Conservation (phyloP, 2,329 filamentous ascomycete genomes). For the Penicillium fuscoglaucum region DNA sequence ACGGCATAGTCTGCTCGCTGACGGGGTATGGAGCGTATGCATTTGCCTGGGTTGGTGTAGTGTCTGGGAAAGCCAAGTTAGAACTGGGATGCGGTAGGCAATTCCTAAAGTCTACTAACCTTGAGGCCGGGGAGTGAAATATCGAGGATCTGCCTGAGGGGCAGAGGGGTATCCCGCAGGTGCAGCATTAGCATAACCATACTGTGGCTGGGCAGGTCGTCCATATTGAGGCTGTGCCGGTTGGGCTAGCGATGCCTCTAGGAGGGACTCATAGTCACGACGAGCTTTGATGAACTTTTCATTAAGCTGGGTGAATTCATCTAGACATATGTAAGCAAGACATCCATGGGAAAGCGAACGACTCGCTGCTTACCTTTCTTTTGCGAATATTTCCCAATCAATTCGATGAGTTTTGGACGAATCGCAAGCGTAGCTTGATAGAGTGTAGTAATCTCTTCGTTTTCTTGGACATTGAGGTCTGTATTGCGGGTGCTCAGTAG, state of each 20-base stretch:
- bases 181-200: slow-evolving; percentile 36
- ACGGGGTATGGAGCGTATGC: slow-evolving; percentile 63
- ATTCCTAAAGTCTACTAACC: slow-evolving; percentile 30
- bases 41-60: slow-evolving; percentile 46
- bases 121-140: slow-evolving; percentile 60
- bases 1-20: slow-evolving; percentile 52
- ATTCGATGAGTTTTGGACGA: slow-evolving; percentile 91
- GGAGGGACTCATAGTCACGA: slow-evolving; percentile 90
- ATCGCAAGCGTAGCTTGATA: slow-evolving; percentile 96
- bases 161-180: slow-evolving; percentile 39
- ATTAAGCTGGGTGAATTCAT: slow-evolving; percentile 97
- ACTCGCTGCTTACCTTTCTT: slow-evolving; percentile 74
- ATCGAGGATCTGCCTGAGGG: slow-evolving; percentile 63
- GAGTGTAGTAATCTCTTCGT: slow-evolving; percentile 87
- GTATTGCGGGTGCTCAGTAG: slow-evolving; percentile 84
- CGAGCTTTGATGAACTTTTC: slow-evolving; percentile 99
- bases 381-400: slow-evolving; percentile 98
- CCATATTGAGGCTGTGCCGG: slow-evolving; percentile 78
- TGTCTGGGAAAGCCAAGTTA: slow-evolving; percentile 20
- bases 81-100: background rate
- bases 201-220: slow-evolving; percentile 50
- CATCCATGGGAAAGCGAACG: background rate
- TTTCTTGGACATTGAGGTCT: slow-evolving; percentile 80
- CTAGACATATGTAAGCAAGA: slow-evolving; percentile 49
- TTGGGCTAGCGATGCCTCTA: slow-evolving; percentile 95